Evolutionary conservation across 2,329 filamentous ascomycete genomes (phyloP).

Genomic region (Claviceps sorghi): DNA sequence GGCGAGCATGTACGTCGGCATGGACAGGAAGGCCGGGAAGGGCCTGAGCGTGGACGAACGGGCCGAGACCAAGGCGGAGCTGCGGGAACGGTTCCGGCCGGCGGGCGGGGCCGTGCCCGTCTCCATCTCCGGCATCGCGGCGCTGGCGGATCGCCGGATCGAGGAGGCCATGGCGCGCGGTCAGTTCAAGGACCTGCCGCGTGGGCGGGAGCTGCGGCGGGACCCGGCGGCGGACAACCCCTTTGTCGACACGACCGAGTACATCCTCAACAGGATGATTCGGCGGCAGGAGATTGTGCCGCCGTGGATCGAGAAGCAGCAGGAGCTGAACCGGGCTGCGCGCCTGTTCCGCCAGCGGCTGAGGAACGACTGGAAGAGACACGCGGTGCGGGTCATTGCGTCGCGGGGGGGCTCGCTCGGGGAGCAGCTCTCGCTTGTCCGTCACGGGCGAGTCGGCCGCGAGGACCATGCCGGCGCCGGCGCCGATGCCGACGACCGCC

Average conservation of each 20-base stretch:
- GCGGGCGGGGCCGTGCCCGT: constrained; percentile 59
- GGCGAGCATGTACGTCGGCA: constrained; percentile 34
- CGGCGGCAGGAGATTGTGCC: constrained; percentile 90
- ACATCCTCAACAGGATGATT: constrained; percentile 98
- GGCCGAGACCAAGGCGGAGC: constrained; percentile 54
- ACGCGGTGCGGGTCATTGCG: constrained; percentile 65
- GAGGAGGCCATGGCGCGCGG: constrained; percentile 87
- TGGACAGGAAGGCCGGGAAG: constrained; percentile 31
- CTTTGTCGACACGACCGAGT: constrained; percentile 91
- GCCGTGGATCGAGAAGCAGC: constrained; percentile 98
- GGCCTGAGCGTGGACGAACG: constrained; percentile 56
- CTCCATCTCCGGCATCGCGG: constrained; percentile 62
- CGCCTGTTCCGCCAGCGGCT: constrained; percentile 59
- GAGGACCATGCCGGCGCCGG: no score
- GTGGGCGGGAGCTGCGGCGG: constrained; percentile 66
- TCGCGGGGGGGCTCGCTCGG: constrained; percentile 61
- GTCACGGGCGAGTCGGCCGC: no score
- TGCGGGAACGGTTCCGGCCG: constrained; percentile 69
- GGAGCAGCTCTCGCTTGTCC: constrained; percentile 42
- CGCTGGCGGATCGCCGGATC: constrained; percentile 79
- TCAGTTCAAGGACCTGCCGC: constrained; percentile 70
- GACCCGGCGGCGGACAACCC: constrained; percentile 73
- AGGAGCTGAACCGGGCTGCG: constrained; percentile 61
- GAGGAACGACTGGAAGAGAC: constrained; percentile 69
- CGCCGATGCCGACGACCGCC: no score